Base-by-base conservation (phyloP, 1,284 basidiomycete species). In the Fistulina hepatica region DNA sequence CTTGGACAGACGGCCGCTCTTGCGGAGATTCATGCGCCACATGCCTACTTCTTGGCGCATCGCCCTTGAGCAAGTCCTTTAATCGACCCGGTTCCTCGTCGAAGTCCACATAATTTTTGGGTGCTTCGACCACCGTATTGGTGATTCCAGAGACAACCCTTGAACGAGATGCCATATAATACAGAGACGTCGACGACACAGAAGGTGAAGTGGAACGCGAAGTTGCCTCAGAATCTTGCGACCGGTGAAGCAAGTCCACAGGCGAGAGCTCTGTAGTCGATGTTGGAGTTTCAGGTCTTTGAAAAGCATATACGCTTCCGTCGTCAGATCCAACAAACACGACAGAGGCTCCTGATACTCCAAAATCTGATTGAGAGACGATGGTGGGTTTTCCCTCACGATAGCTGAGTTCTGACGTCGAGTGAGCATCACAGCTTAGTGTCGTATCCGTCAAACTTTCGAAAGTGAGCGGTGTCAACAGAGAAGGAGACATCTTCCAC, bases 11-110 rank as follows among this genome's bases (percentile, higher is more conserved):
- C n/a, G n/a, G n/a, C n/a, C n/a, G n/a, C n/a, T n/a, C n/a, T n/a
- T n/a, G n/a, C n/a, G n/a, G n/a, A n/a, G n/a, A n/a, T n/a, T n/a
- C n/a, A 10, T 23, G 33, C 13, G 44, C 41, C 39, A 51, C 48
- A 30, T 55, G 52, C 37, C 59, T 65, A 32, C 71, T 68, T 46
- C 63, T 69, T 13, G 58, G 60, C 19, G 58, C 53, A 34, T 57
- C 68, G 16, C 69, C 71, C 49, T 74, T 75, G 21, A 86, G 55
- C 53, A 85, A 64, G 25, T 72, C 76, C 50, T 81, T 82, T 44
- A 86, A 63, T 47, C 73, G 76, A 39, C 74, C 77, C 5, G 77
- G 65, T 51, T 86, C 83, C 28, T 83, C 79, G 3, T 85, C 82
- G 41, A 75, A 83, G 48, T 86, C 82, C 3, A 85, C 76, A 48